These are phyloP conservation scores for rapeseed (Brassica napus) DNA, from an alignment of 345 rosid species.

Conservation along the genomic window Da-Ae NC_063446.1:6533001-6533500, in stretches of 20 bases:
- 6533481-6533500: constrained; percentile 16
- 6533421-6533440: background rate
- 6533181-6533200: background rate
- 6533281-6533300: too few relatives aligned
- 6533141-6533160: background rate
- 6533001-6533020: background rate
- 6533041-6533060: background rate
- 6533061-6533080: background rate
- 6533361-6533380: too few relatives aligned
- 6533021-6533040: background rate
- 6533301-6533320: background rate
- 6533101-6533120: background rate
- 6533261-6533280: too few relatives aligned
- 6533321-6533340: background rate
- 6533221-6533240: constrained; percentile 2
- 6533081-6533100: background rate
- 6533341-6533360: background rate
- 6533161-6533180: constrained; percentile 22
- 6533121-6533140: constrained; percentile 25
- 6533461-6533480: constrained; percentile 45
- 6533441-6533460: background rate
- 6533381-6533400: background rate
- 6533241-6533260: background rate
- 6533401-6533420: background rate
- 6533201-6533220: too few relatives aligned